phyloP scores from a whole-genome alignment of 352 stramenopile species.

The Globisporangium okanoganense region DNA sequence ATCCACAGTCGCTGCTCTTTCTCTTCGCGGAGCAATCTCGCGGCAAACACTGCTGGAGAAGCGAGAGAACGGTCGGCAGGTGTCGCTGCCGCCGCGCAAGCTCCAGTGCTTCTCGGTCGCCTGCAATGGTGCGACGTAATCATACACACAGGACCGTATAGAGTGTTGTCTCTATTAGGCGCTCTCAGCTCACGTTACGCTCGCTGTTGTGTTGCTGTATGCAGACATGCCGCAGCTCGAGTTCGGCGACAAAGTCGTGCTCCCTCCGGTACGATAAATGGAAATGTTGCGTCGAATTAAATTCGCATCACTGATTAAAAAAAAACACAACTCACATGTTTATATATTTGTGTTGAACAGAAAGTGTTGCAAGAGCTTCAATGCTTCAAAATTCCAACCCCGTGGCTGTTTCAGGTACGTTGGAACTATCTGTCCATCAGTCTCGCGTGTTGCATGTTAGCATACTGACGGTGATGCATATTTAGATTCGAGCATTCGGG shows the following conservation, averaged over 20 bases:
- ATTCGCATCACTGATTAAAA: too few relatives aligned
- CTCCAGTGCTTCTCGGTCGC: constrained; percentile 62
- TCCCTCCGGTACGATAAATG: constrained; percentile 37
- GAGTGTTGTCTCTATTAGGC: too few relatives aligned
- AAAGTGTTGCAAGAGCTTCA: constrained; percentile 52
- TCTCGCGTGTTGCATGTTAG: background rate
- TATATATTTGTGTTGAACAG: constrained; percentile 13
- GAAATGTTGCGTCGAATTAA: too few relatives aligned
- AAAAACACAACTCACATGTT: background rate
- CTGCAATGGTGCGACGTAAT: constrained; percentile 30
- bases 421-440: background rate
- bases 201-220: background rate
- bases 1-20: background rate
- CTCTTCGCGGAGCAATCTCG: background rate
- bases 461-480: background rate
- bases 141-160: too few relatives aligned
- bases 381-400: constrained; percentile 45
- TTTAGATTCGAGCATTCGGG: constrained; percentile 22
- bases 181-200: background rate
- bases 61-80: background rate
- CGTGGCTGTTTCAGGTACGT: constrained; percentile 48
- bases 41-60: background rate
- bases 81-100: constrained; percentile 23
- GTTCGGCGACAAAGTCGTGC: constrained; percentile 62
- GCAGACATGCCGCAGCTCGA: constrained; percentile 60